Conservation (phyloP, 2,329 filamentous ascomycete species). For the Penicillium sp. region DNA sequence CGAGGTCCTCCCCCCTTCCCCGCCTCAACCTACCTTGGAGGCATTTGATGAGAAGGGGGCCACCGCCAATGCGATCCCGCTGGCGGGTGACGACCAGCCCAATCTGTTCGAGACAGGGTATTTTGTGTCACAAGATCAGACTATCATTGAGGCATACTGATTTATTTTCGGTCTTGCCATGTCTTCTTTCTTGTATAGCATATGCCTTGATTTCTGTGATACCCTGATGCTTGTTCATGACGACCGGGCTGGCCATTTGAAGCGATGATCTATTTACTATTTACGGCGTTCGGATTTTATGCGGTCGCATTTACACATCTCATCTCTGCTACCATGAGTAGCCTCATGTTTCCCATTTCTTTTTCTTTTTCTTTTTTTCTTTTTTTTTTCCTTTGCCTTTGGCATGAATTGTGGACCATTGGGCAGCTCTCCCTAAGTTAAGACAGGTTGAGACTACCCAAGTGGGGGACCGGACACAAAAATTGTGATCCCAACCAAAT, state of each 20-base stretch:
- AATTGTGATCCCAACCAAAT: conserved; percentile 17
- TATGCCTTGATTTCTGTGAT: conserved; percentile 19
- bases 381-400: background rate
- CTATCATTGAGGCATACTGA: conserved; percentile 54
- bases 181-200: conserved; percentile 22
- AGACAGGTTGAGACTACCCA: conserved; percentile 22
- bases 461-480: background rate
- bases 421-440: conserved; percentile 21
- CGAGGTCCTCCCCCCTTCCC: conserved; percentile 71
- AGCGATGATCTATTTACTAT: conserved; percentile 10
- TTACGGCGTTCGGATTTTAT: conserved; percentile 22
- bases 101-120: conserved; percentile 52
- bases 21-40: conserved; percentile 57
- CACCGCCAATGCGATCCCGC: conserved; percentile 42
- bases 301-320: conserved; percentile 4
- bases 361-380: background rate
- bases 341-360: background rate
- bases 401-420: conserved; percentile 1
- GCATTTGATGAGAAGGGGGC: conserved; percentile 62
- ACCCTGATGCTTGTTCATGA: conserved; percentile 21
- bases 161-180: conserved; percentile 7
- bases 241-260: conserved; percentile 7
- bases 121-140: conserved; percentile 48
- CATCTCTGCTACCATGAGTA: conserved; percentile 5
- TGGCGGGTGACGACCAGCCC: conserved; percentile 33